A percentile compares a stretch with the other conserved stretches of the same genome.
Evolutionary conservation across 139 green algal genomes (phyloP).

Genomic region (Coccomyxa sp.): DNA sequence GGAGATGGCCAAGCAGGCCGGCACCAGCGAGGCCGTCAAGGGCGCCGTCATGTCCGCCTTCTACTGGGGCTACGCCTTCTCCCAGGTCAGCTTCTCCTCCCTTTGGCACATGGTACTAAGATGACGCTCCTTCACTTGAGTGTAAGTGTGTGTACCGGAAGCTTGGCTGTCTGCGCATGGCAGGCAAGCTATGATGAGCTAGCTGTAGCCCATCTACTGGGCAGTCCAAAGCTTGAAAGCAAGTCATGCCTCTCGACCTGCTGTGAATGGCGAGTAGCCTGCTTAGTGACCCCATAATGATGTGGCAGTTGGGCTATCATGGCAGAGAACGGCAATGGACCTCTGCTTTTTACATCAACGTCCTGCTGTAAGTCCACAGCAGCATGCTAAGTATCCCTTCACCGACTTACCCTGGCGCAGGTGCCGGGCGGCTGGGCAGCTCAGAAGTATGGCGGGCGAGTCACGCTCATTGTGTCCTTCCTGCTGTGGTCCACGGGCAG

Average conservation of each 20-base stretch:
- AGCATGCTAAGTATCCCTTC: not conserved
- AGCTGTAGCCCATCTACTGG: not conserved
- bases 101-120: not conserved
- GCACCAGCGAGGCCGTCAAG: slow-evolving; percentile 69
- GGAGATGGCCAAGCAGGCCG: slow-evolving; percentile 60
- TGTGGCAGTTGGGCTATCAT: no score
- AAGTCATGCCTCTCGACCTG: not conserved
- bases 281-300: not conserved
- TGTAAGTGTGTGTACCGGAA: not conserved
- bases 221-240: not conserved
- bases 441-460: slow-evolving; percentile 79
- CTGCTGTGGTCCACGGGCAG: slow-evolving; percentile 69
- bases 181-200: no score
- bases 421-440: slow-evolving; percentile 93
- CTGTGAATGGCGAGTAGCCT: not conserved
- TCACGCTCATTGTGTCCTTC: slow-evolving; percentile 81
- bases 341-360: no score
- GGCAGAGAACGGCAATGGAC: no score
- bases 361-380: no score
- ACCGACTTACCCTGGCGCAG: slow-evolving; percentile 21
- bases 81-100: slow-evolving; percentile 50
- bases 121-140: not conserved
- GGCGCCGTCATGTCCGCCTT: slow-evolving; percentile 93
- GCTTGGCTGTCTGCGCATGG: not conserved
- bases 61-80: slow-evolving; percentile 94